Percentiles rank a stretch among this genome's conserved stretches.
Evolutionary conservation across 441 rosid genomes (phyloP).

Genomic region (Corymbia citriodora): DNA sequence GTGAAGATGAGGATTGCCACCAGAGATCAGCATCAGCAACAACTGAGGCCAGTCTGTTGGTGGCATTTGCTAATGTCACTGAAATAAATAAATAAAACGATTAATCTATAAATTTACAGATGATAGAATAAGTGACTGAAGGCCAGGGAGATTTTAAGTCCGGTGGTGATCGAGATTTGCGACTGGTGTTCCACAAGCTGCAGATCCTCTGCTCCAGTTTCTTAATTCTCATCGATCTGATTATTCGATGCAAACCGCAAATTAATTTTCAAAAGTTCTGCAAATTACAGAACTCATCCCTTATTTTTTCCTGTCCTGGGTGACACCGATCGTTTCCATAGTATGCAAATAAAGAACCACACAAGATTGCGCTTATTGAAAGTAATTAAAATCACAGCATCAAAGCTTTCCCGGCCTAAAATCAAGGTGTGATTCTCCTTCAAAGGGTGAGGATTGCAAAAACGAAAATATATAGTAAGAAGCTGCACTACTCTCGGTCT

Average conservation of each 20-base stretch:
- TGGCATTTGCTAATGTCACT: neutral
- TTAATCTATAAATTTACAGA: neutral
- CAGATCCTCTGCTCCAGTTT: neutral
- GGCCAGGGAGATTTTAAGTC: neutral
- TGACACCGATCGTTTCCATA: neutral
- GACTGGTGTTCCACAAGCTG: neutral
- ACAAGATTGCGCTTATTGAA: neutral
- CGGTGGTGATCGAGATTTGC: neutral
- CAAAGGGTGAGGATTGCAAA: neutral
- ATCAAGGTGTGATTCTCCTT: neutral
- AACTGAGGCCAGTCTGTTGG: neutral
- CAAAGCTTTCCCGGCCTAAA: neutral
- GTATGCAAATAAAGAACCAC: neutral
- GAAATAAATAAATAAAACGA: neutral
- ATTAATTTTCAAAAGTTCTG: neutral
- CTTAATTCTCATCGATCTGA: neutral
- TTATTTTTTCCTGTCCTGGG: neutral
- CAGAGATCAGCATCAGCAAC: slow-evolving; percentile 36
- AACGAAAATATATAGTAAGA: neutral
- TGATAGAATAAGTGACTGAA: neutral
- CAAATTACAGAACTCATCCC: neutral
- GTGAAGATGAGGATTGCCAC: slow-evolving; percentile 61
- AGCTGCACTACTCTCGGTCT: neutral
- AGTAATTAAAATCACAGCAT: neutral
- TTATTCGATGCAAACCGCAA: neutral